These are phyloP conservation scores for Toxoplasma gondii DNA, from an alignment of 169 alveolate species.

Conservation along the genomic window DNA sequence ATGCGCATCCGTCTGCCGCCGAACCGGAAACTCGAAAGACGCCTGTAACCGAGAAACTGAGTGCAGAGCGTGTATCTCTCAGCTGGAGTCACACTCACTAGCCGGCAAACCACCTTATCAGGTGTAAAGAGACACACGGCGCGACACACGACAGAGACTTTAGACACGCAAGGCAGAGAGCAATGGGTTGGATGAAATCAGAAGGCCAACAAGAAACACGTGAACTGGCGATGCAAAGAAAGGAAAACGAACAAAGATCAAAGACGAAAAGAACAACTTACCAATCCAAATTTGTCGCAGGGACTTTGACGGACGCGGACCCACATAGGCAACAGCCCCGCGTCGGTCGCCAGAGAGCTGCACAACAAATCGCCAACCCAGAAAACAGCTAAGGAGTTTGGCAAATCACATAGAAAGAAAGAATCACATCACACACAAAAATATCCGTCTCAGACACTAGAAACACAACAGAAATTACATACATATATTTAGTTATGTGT, in stretches of 20 bases:
- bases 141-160: too few relatives aligned
- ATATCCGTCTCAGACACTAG: too few relatives aligned
- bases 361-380: not conserved
- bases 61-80: too few relatives aligned
- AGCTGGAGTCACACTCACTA: too few relatives aligned
- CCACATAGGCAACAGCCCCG: conserved; percentile 44
- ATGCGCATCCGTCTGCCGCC: too few relatives aligned
- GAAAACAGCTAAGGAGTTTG: not conserved
- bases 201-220: too few relatives aligned
- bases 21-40: too few relatives aligned
- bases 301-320: conserved; percentile 39
- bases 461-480: not conserved
- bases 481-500: not conserved
- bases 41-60: too few relatives aligned
- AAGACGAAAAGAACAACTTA: not conserved
- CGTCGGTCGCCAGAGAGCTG: conserved; percentile 57
- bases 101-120: too few relatives aligned
- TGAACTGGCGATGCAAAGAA: not conserved
- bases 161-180: too few relatives aligned
- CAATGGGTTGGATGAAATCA: too few relatives aligned
- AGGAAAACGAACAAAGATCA: not conserved
- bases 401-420: not conserved
- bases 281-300: conserved; percentile 52
- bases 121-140: too few relatives aligned
- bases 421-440: not conserved